A percentile compares a stretch with the other conserved stretches of the same genome.
Evolutionary conservation across 257 asterid genomes (phyloP).

Genomic region (Scutellaria barbata): DNA sequence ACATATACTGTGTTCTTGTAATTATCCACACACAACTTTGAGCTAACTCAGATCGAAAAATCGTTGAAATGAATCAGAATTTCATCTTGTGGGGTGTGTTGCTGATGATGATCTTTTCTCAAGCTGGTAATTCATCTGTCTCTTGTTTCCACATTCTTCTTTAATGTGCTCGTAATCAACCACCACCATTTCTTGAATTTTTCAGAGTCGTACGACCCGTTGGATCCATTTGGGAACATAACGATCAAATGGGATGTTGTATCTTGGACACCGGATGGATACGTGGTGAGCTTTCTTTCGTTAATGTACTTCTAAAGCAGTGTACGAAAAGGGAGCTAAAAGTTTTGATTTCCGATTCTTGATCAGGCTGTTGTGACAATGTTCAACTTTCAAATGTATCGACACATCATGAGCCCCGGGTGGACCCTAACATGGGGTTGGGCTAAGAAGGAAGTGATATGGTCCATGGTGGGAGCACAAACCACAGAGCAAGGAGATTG

Average conservation of each 20-base stretch:
- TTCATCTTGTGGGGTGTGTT: slow-evolving; percentile 40
- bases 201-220: slow-evolving; percentile 70
- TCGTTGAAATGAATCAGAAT: slow-evolving; percentile 25
- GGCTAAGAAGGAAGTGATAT: slow-evolving; percentile 83
- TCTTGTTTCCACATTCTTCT: background rate
- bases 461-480: slow-evolving; percentile 82
- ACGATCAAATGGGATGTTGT: slow-evolving; percentile 82
- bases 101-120: slow-evolving; percentile 42
- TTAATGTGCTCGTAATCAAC: background rate
- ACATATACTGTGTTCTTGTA: slow-evolving; percentile 18
- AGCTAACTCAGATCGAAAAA: slow-evolving; percentile 26
- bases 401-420: slow-evolving; percentile 72
- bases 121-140: slow-evolving; percentile 42
- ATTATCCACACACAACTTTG: background rate
- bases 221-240: slow-evolving; percentile 86
- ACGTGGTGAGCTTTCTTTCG: slow-evolving; percentile 59
- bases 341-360: background rate
- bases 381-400: slow-evolving; percentile 78
- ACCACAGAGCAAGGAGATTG: slow-evolving; percentile 88
- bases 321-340: too few relatives aligned
- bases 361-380: slow-evolving; percentile 70
- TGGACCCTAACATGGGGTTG: slow-evolving; percentile 82
- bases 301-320: background rate
- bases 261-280: slow-evolving; percentile 84
- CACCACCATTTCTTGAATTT: background rate